Conservation (phyloP, 208 protist genomes). For the Wallacemonas collosoma region DNA sequence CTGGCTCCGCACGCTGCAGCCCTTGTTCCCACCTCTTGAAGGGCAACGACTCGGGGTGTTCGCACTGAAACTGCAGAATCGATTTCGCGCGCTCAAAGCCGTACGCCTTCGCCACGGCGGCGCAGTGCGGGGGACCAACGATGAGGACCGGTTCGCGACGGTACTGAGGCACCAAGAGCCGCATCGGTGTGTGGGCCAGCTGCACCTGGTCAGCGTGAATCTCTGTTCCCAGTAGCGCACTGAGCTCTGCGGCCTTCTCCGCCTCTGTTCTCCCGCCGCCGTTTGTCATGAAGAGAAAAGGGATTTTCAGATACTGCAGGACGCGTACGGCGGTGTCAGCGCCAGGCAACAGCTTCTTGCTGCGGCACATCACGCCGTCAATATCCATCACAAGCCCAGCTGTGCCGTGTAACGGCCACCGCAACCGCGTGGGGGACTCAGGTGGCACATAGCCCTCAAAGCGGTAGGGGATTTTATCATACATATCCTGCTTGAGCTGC, state of each 20-base stretch:
- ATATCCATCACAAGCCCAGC: constrained; percentile 84
- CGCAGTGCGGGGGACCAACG: constrained; percentile 52
- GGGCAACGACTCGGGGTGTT: constrained; percentile 77
- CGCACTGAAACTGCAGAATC: constrained; percentile 68
- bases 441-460: constrained; percentile 52
- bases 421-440: neutral
- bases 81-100: constrained; percentile 76
- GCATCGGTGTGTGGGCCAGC: constrained; percentile 82
- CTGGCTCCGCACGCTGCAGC: constrained; percentile 25
- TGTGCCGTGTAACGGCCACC: constrained; percentile 81
- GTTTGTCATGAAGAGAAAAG: constrained; percentile 89
- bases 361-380: constrained; percentile 79
- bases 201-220: constrained; percentile 68
- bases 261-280: constrained; percentile 62
- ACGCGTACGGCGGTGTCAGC: constrained; percentile 67
- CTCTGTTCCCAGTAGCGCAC: constrained; percentile 47
- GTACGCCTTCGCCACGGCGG: constrained; percentile 56
- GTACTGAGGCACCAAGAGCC: constrained; percentile 58
- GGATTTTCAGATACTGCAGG: constrained; percentile 66
- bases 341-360: constrained; percentile 67
- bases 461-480: constrained; percentile 78
- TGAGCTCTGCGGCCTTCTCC: constrained; percentile 76
- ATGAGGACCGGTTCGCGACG: constrained; percentile 59
- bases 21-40: constrained; percentile 63
- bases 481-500: constrained; percentile 56